Conservation (phyloP, 345 rosid species). For the Pistacia vera region DNA sequence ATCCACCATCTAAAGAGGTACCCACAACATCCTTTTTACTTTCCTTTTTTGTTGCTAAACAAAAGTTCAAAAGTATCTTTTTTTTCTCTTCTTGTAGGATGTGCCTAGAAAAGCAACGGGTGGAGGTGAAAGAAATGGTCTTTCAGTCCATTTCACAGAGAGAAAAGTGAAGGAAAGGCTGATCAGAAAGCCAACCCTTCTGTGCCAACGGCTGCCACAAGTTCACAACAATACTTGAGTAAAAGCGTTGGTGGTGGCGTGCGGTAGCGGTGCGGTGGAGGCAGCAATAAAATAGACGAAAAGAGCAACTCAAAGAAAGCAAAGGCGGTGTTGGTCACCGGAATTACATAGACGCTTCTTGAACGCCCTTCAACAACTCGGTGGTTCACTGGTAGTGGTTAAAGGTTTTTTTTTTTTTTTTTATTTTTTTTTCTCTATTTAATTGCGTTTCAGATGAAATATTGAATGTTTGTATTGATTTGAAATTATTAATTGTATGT, state of each 20-base stretch:
- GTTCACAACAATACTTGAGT: conserved; percentile 40
- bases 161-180: conserved; percentile 36
- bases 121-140: conserved; percentile 69
- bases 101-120: conserved; percentile 50
- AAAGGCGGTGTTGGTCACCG: conserved; percentile 93
- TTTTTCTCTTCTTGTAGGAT: conserved; percentile 31
- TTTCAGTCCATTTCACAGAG: conserved; percentile 78
- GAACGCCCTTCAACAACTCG: conserved; percentile 88
- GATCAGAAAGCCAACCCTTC: conserved; percentile 28
- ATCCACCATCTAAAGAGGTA: conserved; percentile 54
- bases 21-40: too few species aligned
- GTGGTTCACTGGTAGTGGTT: conserved; percentile 75
- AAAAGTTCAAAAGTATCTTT: neutral
- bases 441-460: neutral
- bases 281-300: conserved; percentile 40
- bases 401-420: neutral
- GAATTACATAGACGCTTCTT: conserved; percentile 87
- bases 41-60: conserved; percentile 3
- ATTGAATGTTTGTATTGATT: neutral
- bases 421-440: neutral
- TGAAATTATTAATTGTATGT: neutral
- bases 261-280: neutral
- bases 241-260: conserved; percentile 18
- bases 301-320: conserved; percentile 64
- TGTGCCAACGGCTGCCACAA: conserved; percentile 49